Evolutionary conservation across 1,284 basidiomycete species (phyloP).

Genomic region (Ustilago trichophora): DNA sequence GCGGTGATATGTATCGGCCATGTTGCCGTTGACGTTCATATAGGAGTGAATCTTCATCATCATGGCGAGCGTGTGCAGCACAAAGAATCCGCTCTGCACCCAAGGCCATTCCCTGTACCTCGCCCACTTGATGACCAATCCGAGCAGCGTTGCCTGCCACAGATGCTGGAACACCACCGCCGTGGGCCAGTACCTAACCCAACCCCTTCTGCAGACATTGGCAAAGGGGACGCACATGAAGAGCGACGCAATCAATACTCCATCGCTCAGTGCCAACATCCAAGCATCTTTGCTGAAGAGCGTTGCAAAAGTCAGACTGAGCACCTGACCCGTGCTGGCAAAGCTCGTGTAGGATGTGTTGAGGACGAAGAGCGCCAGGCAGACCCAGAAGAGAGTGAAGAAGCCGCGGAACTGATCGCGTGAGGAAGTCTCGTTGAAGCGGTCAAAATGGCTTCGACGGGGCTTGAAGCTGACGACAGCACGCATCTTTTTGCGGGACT

Average conservation of each 20-base stretch:
- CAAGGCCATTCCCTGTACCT: slow-evolving; percentile 81
- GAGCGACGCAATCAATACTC: slow-evolving; percentile 79
- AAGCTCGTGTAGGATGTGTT: slow-evolving; percentile 59
- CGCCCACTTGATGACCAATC: slow-evolving; percentile 60
- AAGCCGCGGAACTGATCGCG: slow-evolving; percentile 62
- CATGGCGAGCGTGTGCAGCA: slow-evolving; percentile 87
- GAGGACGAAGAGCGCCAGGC: slow-evolving; percentile 58
- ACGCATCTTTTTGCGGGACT: slow-evolving; percentile 46
- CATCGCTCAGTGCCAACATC: slow-evolving; percentile 84
- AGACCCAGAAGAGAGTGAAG: slow-evolving; percentile 66
- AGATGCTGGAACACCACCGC: slow-evolving; percentile 50
- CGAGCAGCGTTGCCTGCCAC: slow-evolving; percentile 54
- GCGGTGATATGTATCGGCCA: slow-evolving; percentile 69
- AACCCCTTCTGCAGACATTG: slow-evolving; percentile 44
- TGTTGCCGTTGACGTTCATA: slow-evolving; percentile 85
- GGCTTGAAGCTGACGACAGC: slow-evolving; percentile 58
- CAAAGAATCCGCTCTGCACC: slow-evolving; percentile 96
- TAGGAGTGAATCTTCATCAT: slow-evolving; percentile 98
- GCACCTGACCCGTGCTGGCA: slow-evolving; percentile 74
- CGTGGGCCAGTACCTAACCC: slow-evolving; percentile 70
- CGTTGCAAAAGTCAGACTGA: slow-evolving; percentile 81
- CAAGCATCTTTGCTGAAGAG: slow-evolving; percentile 88
- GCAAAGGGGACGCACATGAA: slow-evolving; percentile 81
- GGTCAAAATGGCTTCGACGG: slow-evolving; percentile 52
- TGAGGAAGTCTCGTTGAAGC: slow-evolving; percentile 47